Evolutionary conservation across 1,284 basidiomycete species (phyloP).

Genomic region (Cryptococcus wingfieldii): DNA sequence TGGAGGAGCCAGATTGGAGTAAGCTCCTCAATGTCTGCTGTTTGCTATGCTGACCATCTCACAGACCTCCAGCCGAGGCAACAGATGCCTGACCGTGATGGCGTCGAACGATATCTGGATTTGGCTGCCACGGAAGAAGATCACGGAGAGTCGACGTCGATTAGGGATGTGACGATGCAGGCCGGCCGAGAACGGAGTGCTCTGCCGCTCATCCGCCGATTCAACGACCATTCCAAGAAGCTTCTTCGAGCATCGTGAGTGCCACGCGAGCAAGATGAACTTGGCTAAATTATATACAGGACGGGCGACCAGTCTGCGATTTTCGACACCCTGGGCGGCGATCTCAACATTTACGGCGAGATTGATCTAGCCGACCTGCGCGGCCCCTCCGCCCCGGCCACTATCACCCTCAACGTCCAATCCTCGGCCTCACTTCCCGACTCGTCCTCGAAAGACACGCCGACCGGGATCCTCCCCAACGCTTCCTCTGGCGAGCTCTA

Average conservation of each 20-base stretch:
- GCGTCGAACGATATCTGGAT: slow-evolving; percentile 75
- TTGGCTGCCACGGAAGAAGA: slow-evolving; percentile 86
- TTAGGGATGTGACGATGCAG: slow-evolving; percentile 91
- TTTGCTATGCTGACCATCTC: background rate
- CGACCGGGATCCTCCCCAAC: slow-evolving; percentile 29
- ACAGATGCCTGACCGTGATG: slow-evolving; percentile 55
- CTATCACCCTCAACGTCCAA: slow-evolving; percentile 73
- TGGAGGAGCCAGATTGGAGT: slow-evolving; percentile 90
- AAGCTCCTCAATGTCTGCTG: background rate
- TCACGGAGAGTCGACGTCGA: slow-evolving; percentile 82
- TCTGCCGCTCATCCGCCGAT: slow-evolving; percentile 88
- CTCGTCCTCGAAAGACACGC: slow-evolving; percentile 22
- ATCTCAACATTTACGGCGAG: slow-evolving; percentile 55
- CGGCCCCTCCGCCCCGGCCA: slow-evolving; percentile 59
- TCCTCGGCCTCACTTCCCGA: slow-evolving; percentile 15
- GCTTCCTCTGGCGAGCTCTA: slow-evolving; percentile 14
- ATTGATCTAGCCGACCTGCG: slow-evolving; percentile 85
- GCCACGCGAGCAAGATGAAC: background rate
- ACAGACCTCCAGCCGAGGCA: slow-evolving; percentile 76
- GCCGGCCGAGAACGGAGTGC: slow-evolving; percentile 81
- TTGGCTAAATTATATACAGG: background rate
- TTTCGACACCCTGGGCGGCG: background rate
- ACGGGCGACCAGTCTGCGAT: background rate
- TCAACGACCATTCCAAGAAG: slow-evolving; percentile 94
- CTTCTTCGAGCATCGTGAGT: slow-evolving; percentile 53